Evolutionary conservation across 148 eudicot species (phyloP), one percentile per base, ranked within the genome.

Genomic region (Diospyros kaki): DNA sequence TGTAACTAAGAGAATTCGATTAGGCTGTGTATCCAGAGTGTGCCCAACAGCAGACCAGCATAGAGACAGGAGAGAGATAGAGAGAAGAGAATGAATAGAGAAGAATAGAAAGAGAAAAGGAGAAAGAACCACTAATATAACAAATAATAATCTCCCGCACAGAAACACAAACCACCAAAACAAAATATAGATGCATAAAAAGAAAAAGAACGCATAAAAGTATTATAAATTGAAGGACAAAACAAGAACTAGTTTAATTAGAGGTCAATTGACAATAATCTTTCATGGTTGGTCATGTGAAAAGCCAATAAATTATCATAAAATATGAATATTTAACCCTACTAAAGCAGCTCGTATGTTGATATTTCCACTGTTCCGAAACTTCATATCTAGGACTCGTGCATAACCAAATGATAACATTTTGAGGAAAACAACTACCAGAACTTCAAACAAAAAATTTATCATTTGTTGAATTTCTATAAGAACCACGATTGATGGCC

Each of bases 21-120:
- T 90, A 78, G 94, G 94, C 94, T 90, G 86, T 72, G 69, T 74
- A 76, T 80, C 88, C 88, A 82, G 75, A 81, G 76, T 72, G 75
- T 71, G 87, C 84, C 82, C 87, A 67, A 81, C 88, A 87, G 90
- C 93, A 93, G 83, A 85, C 88, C 98, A 87, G 85, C 94, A 89
- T 75, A 89, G 87, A 90, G 84, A 91, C 77, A 87, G 91, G 80
- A 89, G 85, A 84, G 85, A 83, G 85, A 83, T 76, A 8, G 8
- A 8, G 85, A 88, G 86, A 89, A 78, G 87, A 89, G 85, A 88
- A 94, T 89, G 84, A 87, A 88, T 86, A 87, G 89, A 88, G 88
- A 87, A 84, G 84, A 86, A 83, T 66, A 93, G 83, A 81, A 73
- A 70, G 84, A 82, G 84, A 86, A 89, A 86, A 64, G 84, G 84